These are phyloP conservation scores for Torulaspora globosa DNA, from an alignment of 1,139 yeast genomes.

Conservation along the genomic window DNA sequence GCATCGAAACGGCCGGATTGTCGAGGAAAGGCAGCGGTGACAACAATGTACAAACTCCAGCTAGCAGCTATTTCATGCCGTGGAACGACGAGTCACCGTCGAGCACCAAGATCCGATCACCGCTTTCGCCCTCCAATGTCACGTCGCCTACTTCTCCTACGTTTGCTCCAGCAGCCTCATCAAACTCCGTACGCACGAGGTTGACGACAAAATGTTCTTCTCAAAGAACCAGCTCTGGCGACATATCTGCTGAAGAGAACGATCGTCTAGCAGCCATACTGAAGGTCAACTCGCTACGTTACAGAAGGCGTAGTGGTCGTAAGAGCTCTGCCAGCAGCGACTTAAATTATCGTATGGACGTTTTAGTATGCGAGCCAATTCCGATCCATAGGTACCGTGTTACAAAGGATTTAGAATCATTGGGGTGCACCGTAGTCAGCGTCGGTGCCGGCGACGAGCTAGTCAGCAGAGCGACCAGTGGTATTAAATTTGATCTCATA, in stretches of 20 bases:
- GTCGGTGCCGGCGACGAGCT: conserved; percentile 80
- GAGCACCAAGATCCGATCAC: conserved; percentile 27
- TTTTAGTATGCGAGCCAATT: conserved; percentile 80
- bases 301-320: conserved; percentile 33
- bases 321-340: conserved; percentile 27
- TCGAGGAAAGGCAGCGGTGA: conserved; percentile 26
- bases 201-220: conserved; percentile 10
- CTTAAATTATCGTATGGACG: conserved; percentile 45
- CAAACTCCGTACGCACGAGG: conserved; percentile 16
- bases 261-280: conserved; percentile 34
- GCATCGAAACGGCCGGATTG: conserved; percentile 18
- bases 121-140: conserved; percentile 26
- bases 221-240: conserved; percentile 27
- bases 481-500: conserved; percentile 78
- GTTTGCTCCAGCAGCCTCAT: conserved; percentile 31
- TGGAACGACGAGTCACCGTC: conserved; percentile 25
- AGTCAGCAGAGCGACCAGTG: conserved; percentile 76
- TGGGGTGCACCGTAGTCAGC: conserved; percentile 79
- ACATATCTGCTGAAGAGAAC: conserved; percentile 24
- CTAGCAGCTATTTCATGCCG: conserved; percentile 15
- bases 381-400: conserved; percentile 74
- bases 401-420: conserved; percentile 57
- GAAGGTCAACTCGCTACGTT: conserved; percentile 29
- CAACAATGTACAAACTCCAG: conserved; percentile 6
- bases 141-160: conserved; percentile 21